phyloP scores from a whole-genome alignment of 257 asterid species.

The Gentiana macrophylla region DNA sequence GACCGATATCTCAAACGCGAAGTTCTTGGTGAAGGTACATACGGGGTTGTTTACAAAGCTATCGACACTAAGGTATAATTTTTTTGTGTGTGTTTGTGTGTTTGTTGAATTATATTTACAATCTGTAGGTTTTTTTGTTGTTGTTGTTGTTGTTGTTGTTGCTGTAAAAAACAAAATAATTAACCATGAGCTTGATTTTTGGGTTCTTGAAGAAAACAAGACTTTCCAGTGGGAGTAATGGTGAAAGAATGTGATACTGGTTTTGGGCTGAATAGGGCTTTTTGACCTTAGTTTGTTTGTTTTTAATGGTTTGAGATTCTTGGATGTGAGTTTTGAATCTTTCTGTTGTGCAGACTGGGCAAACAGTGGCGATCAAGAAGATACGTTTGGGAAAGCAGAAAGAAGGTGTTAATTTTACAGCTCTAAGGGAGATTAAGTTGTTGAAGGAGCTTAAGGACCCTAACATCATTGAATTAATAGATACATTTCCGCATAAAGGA shows the following conservation, averaged over 20 bases:
- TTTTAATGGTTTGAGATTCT: neutral
- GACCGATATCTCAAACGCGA: slow-evolving; percentile 82
- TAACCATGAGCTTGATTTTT: too few relatives aligned
- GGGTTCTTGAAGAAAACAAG: neutral
- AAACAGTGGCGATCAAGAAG: slow-evolving; percentile 90
- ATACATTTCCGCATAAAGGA: slow-evolving; percentile 84
- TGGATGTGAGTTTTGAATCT: neutral
- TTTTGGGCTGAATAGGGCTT: neutral
- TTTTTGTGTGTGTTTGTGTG: slow-evolving; percentile 8
- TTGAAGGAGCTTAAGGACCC: slow-evolving; percentile 95
- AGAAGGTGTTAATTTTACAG: slow-evolving; percentile 95
- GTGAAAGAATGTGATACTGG: neutral
- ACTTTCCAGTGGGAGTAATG: neutral
- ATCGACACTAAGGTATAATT: slow-evolving; percentile 69
- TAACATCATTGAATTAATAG: slow-evolving; percentile 79
- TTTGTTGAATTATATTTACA: neutral
- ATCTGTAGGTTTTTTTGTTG: neutral
- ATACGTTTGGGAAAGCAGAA: slow-evolving; percentile 93
- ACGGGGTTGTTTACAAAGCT: slow-evolving; percentile 88
- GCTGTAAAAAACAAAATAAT: neutral
- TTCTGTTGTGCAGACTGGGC: slow-evolving; percentile 63
- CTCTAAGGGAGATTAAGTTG: slow-evolving; percentile 84
- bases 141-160: neutral
- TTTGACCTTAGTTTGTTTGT: neutral
- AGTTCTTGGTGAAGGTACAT: slow-evolving; percentile 86